Base-by-base conservation (phyloP, 805 yeast genomes). In the Myxozyma sirexii region DNA sequence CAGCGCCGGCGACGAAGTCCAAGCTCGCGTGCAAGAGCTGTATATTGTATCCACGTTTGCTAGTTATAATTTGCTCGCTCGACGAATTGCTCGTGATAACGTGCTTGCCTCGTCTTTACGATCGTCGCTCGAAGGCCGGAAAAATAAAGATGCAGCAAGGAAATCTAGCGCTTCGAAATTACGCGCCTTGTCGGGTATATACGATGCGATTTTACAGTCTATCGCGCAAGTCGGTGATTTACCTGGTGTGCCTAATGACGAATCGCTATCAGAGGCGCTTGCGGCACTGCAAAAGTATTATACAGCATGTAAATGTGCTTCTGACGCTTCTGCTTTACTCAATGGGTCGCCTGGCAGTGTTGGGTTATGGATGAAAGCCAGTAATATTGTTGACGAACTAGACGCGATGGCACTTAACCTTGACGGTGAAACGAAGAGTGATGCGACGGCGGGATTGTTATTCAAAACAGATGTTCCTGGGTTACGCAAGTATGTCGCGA, bases 201-300 rank as follows among this genome's bases (percentile, higher is more conserved):
- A 78, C 60, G 82, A 80, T 23, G 76, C 79, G 7, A 78, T 89
- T 39, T 71, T 79, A 12, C 75, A 78, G 48, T 84, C 87, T 17
- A 71, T 86, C 37, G 74, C 74, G 2, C 86, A 86, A 65, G 74
- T 90, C 47, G 78, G 81, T 69, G 96, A 90, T 61, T 79, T 94
- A 53, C 97, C 97, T 0, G 98, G 98, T 78, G 96, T 93, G 19
- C 84, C 87, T 69, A 88, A 89, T 54, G 96, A 90, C 70, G 94
- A 88, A 54, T 85, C 80, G 23, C 78, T 93, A 56, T 71, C 76
- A 62, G 74, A 75, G 5, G 82, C 86, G 7, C 76, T 94, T 45
- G 79, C 77, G 12, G 66, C 79, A 15, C 74, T 90, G 67, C 74
- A 76, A 31, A 68, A 70, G 7, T 83, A 77, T 62, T 88, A 80